Base-by-base conservation (phyloP, 805 yeast genomes). In the Zygosaccharomyces bailii region DNA sequence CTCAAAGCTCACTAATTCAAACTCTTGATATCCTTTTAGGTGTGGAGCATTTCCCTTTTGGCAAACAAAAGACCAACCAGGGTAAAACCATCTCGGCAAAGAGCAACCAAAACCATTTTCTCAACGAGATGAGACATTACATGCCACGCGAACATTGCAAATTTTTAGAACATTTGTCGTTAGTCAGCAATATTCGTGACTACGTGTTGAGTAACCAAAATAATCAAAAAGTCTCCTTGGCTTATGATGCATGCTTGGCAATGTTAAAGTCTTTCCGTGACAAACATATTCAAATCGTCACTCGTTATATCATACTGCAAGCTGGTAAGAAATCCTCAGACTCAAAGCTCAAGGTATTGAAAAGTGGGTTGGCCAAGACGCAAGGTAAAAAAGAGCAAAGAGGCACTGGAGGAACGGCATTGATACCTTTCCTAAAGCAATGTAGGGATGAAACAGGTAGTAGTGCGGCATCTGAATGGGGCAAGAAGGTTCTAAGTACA, bases 361-460 rank as follows among this genome's bases (percentile, higher is more conserved):
- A 88, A 56, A 76, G 86, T 1, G 93, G 83, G 14, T 73, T 76
- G 38, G 70, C 59, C 57, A 78, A 75, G 54, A 61, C 71, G 27
- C 74, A 71, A 50, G 72, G 70, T 34, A 72, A 73, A 46, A 74
- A 71, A 34, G 83, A 77, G 46, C 79, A 76, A 51, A 78, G 79
- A 55, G 97, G 98, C 11, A 90, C 98, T 1, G 98, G 98, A 16
- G 97, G 98, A 35, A 90, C 97, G 0, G 82, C 95, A 1, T 72
- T 90, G 56, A 75, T 90, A 46, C 96, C 96, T 20, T 91, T 90
- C 68, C 74, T 90, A 61, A 90, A 89, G 65, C 97, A 91, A 66
- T 91, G 96, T 55, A 78, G 97, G 64, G 97, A 90, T 67, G 97
- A 90, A 63, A 90, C 96, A 2, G 96, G 96, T 34, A 93, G 85